Percentiles rank a stretch among this genome's conserved stretches.
Evolutionary conservation across 192 early-diverging fungal genomes (phyloP).

Genomic region (Umbelopsis sp.): DNA sequence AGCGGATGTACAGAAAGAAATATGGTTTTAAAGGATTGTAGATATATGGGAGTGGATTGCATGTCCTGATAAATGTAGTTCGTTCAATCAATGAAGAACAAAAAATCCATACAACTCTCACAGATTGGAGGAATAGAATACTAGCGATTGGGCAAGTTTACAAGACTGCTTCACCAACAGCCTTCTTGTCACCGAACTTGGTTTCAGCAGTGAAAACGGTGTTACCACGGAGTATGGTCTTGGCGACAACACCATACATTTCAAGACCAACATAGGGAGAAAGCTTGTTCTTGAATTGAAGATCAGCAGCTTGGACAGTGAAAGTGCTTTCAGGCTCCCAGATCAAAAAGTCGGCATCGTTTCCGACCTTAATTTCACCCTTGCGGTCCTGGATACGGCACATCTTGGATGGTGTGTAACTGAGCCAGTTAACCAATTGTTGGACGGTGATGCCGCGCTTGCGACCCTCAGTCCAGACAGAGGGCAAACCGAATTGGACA

Average conservation of each 20-base stretch:
- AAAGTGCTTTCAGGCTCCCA: constrained; percentile 73
- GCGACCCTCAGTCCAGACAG: constrained; percentile 77
- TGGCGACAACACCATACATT: constrained; percentile 67
- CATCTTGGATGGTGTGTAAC: constrained; percentile 66
- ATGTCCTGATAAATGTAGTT: no score
- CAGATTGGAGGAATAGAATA: not conserved
- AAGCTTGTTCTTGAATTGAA: constrained; percentile 83
- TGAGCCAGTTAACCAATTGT: constrained; percentile 55
- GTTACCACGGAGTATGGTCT: constrained; percentile 72
- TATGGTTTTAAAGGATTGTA: not conserved
- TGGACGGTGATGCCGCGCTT: constrained; percentile 58
- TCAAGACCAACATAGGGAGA: constrained; percentile 71
- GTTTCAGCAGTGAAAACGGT: constrained; percentile 42
- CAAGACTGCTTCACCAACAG: constrained; percentile 10
- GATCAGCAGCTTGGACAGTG: constrained; percentile 50
- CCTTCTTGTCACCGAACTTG: constrained; percentile 18
- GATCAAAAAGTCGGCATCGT: constrained; percentile 80
- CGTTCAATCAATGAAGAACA: not conserved
- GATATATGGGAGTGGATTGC: not conserved
- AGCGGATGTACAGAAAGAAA: not conserved
- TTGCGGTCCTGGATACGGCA: constrained; percentile 64
- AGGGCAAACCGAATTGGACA: constrained; percentile 78
- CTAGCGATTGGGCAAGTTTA: not conserved
- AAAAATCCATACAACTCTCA: not conserved
- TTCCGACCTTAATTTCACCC: constrained; percentile 68